Conservation (phyloP, 805 yeast genomes). For the Lipomyces kockii region DNA sequence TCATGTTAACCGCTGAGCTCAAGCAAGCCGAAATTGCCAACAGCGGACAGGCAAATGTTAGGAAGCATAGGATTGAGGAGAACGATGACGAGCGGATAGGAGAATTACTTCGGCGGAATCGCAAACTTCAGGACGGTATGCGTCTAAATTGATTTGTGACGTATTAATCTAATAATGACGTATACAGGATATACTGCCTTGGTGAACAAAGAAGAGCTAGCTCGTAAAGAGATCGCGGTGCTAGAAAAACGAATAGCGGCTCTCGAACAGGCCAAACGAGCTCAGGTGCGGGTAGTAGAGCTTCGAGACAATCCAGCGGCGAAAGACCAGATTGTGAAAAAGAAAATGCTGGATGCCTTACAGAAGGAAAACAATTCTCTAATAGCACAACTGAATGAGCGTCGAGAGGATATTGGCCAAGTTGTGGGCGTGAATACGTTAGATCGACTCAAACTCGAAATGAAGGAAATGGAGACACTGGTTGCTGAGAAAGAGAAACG, state of each 20-base stretch:
- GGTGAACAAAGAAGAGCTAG: conserved; percentile 17
- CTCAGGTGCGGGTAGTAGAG: conserved; percentile 59
- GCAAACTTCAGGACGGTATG: conserved; percentile 44
- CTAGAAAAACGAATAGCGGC: conserved; percentile 50
- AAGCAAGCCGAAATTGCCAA: conserved; percentile 42
- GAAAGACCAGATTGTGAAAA: conserved; percentile 64
- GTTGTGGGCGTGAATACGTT: conserved; percentile 65
- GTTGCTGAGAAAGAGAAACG: conserved; percentile 58
- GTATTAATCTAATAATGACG: neutral
- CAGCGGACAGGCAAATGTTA: conserved; percentile 9
- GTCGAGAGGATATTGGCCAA: conserved; percentile 39
- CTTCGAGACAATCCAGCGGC: conserved; percentile 67
- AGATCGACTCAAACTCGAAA: conserved; percentile 63
- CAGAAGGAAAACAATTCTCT: conserved; percentile 64
- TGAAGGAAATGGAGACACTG: conserved; percentile 53
- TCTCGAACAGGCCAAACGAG: conserved; percentile 46
- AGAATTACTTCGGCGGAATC: conserved; percentile 51
- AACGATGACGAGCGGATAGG: conserved; percentile 42
- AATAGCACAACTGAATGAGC: conserved; percentile 42
- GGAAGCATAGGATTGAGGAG: conserved; percentile 28
- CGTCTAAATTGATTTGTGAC: neutral
- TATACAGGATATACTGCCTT: conserved; percentile 21
- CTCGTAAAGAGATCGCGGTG: conserved; percentile 39
- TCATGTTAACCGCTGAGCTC: conserved; percentile 50
- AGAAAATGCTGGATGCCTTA: conserved; percentile 55